phyloP scores from a whole-genome alignment of 305 asterid species.

The Andrographis paniculata region DNA sequence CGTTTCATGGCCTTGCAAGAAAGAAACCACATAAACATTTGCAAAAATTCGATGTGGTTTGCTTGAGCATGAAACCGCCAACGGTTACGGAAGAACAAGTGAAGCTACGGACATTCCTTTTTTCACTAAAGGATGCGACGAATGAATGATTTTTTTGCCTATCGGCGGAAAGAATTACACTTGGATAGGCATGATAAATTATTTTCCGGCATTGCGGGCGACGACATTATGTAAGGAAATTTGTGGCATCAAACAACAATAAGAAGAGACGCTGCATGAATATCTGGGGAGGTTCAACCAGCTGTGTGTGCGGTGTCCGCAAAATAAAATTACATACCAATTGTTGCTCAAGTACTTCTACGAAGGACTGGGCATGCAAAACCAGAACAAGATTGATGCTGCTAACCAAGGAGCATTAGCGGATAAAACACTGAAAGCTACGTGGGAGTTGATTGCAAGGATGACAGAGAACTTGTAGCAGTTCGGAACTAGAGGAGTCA shows the following conservation, averaged over 20 bases:
- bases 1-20: no score
- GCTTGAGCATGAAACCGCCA: not conserved
- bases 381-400: not conserved
- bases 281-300: not conserved
- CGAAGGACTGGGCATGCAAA: not conserved
- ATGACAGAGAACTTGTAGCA: no score
- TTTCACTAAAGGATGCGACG: not conserved
- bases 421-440: not conserved
- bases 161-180: not conserved
- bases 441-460: not conserved
- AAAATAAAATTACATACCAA: no score
- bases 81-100: not conserved
- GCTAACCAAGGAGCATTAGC: not conserved
- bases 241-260: not conserved
- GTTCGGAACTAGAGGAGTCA: no score
- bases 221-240: not conserved
- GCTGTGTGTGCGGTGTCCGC: not conserved
- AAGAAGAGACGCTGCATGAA: not conserved
- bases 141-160: not conserved
- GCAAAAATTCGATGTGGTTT: no score
- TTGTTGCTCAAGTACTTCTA: not conserved
- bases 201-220: not conserved
- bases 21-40: no score
- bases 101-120: not conserved
- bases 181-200: not conserved